Evolutionary conservation across 306 rosid genomes (phyloP), one percentile per base, ranked within the genome.

Genomic region (Herpetospermum pedunculosum): DNA sequence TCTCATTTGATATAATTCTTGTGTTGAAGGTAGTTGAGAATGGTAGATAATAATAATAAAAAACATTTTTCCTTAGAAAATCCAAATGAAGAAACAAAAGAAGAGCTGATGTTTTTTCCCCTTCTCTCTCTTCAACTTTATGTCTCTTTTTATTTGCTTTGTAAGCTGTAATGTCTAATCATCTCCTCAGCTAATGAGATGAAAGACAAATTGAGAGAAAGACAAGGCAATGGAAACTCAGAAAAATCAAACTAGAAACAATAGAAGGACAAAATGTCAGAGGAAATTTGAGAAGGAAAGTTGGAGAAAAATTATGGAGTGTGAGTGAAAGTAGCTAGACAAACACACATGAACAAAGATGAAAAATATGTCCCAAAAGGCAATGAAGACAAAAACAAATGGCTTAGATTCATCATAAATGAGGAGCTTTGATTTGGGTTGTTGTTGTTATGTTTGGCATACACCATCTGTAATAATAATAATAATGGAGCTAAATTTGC

Each of bases 101-200:
- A n/a, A 64, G 30, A 5, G 18, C 16, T 32, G 9, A 15, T 60
- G 23, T 14, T 15, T 37, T 37, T 4, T 18, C 49, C 7, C 19
- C 9, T n/a, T 3, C 13, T 19, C 48, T 37, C 71, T 64, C 32
- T 64, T 37, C 32, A 19, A 64, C 72, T 64, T 64, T 64, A 38
- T 64, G 72, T 64, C 72, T 64, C 72, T 64, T 64, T 64, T 21
- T 19, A 32, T 62, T 62, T 10, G 49, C 8, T 19, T 64, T 64
- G 38, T 38, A 19, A 62, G 47, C 18, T 64, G 72, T 64, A 38
- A 37, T 64, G 72, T 64, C 49, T 64, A 19, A 10, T 64, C 72
- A 64, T 38, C 30, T 38, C 18, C 16, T 35, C 14, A 19, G 30
- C 47, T 18, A n/a, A 64, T 64, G 48, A 64, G 71, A 37, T 25